A percentile compares a stretch with the other conserved stretches of the same genome.
Conservation (phyloP, 129 eudicot genomes). For the Chrysanthemum lavandulifolium region DNA sequence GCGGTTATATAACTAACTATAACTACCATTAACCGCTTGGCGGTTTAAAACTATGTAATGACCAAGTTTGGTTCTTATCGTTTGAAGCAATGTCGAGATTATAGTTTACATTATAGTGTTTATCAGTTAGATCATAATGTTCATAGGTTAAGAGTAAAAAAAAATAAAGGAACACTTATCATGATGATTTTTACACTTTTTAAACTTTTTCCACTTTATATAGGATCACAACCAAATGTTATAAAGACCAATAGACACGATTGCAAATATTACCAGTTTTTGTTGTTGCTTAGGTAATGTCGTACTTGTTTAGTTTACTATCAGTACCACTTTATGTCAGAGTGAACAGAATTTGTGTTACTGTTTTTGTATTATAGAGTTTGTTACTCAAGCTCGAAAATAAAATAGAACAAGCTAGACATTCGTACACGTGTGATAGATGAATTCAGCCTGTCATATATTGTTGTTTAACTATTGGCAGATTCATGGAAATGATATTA, state of each 20-base stretch:
- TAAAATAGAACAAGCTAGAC: too few species aligned
- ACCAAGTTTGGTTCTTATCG: too few species aligned
- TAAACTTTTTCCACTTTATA: too few species aligned
- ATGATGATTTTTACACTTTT: too few species aligned
- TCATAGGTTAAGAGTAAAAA: too few species aligned
- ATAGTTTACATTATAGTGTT: too few species aligned
- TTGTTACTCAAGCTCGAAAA: neutral
- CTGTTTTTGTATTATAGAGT: conserved; percentile 12
- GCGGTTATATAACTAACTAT: too few species aligned
- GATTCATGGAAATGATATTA: neutral
- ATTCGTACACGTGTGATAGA: conserved; percentile 18
- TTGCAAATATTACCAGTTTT: conserved; percentile 3
- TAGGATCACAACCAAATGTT: neutral
- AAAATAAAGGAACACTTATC: too few species aligned
- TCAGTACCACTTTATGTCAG: conserved; percentile 3
- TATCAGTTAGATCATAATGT: too few species aligned
- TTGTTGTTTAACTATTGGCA: conserved; percentile 26
- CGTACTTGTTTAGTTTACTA: neutral
- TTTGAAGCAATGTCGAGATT: too few species aligned
- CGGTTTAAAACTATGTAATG: too few species aligned
- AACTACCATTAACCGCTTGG: too few species aligned
- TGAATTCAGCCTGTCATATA: conserved; percentile 5
- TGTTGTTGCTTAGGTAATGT: conserved; percentile 12
- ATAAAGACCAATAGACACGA: neutral
- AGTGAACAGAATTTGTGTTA: neutral